These are phyloP conservation scores for Combretum micranthum DNA, from an alignment of 345 rosid genomes.

Conservation along the genomic window DNA sequence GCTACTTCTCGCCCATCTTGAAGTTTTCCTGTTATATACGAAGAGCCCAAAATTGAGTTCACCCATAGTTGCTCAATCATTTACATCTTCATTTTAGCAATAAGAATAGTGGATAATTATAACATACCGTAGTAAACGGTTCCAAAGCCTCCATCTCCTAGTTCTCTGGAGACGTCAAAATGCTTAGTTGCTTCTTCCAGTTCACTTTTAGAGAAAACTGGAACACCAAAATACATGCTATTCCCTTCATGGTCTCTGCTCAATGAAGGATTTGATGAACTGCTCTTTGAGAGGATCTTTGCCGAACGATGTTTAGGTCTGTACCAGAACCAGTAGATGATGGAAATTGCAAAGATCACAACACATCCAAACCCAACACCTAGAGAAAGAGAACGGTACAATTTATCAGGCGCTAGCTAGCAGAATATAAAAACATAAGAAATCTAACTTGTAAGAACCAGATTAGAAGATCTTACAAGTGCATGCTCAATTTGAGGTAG, in stretches of 20 bases:
- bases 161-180: slow-evolving; percentile 34
- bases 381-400: slow-evolving; percentile 1
- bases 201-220: slow-evolving; percentile 49
- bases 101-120: not conserved
- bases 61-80: not conserved
- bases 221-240: slow-evolving; percentile 30
- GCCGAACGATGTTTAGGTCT: slow-evolving; percentile 18
- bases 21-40: slow-evolving; percentile 37
- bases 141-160: slow-evolving; percentile 78
- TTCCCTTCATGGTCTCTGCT: slow-evolving; percentile 31
- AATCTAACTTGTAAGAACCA: no score
- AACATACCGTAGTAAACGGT: slow-evolving; percentile 57
- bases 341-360: slow-evolving; percentile 10
- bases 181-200: slow-evolving; percentile 56
- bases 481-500: no score
- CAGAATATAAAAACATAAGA: not conserved
- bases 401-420: not conserved
- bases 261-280: slow-evolving; percentile 14
- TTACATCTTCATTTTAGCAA: not conserved
- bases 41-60: not conserved
- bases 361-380: slow-evolving; percentile 37
- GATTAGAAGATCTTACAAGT: no score
- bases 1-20: slow-evolving; percentile 67
- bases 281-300: slow-evolving; percentile 17
- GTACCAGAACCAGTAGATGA: slow-evolving; percentile 11